Evolutionary conservation across 352 stramenopile genomes (phyloP), one percentile per base, ranked within the genome.

Genomic region (Pythium sp.): DNA sequence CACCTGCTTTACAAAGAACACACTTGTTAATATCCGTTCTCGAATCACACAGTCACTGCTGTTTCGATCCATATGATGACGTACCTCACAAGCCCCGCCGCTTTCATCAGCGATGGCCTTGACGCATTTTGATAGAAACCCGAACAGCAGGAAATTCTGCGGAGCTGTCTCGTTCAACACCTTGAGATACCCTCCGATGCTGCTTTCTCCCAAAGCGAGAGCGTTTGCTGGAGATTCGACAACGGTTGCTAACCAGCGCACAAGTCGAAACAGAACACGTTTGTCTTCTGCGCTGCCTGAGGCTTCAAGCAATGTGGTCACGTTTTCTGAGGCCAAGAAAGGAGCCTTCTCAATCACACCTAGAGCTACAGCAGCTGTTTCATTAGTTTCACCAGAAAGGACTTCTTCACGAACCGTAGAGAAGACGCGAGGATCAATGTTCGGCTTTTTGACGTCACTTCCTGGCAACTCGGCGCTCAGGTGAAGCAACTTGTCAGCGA

Each of bases 401-500:
- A 14, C 20, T n/a, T 60, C 65, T 36, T 68, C 67, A 1, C 15
- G 20, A 5, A 60, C 24, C 4, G 20, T 8, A 7, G 51, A 54
- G 22, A 81, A 76, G 8, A 81, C 24, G 11, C 65, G 68, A 14
- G 70, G 67, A 62, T 79, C 73, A 12, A 78, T 34, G 8, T 18
- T 8, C 32, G 26, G 0, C n/a, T 47, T 28, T 3, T 49, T 53
- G 5, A 20, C 1, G 5, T 15, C 54, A 24, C 24, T 22, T 30
- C 18, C n/a, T 32, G 56, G 41, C 7, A 61, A 9, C 36, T 22
- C 20, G 5, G 49, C 36, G 30, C 80, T 87, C 3, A 90, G 41
- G 56, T 92, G 81, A 4, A 92, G 69, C 11, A 92, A 57, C 34
- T 89, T 92, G 51, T 92, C 84, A 1, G 72, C 72, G 0, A 82